These are phyloP conservation scores for Styphnolobium japonicum DNA, from an alignment of 306 rosid species.

Conservation along the genomic window DNA sequence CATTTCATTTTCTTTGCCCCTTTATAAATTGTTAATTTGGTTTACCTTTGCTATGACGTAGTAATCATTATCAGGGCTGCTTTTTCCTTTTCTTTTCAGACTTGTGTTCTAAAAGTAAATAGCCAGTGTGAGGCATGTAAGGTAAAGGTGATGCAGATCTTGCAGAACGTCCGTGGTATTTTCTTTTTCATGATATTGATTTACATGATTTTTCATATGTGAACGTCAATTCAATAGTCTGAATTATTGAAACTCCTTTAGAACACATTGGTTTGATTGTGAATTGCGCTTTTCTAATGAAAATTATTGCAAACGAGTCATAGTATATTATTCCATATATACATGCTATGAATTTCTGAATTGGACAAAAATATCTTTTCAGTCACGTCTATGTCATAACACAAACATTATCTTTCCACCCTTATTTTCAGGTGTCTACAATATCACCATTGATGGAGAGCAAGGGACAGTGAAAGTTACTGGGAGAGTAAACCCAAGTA, in stretches of 20 bases:
- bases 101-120: constrained; percentile 41
- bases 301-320: background rate
- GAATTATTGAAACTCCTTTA: background rate
- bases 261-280: background rate
- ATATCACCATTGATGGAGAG: constrained; percentile 35
- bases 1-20: background rate
- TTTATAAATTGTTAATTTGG: background rate
- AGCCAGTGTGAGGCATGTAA: constrained; percentile 41
- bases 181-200: background rate
- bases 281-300: background rate
- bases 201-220: background rate
- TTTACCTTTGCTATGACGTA: background rate
- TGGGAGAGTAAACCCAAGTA: constrained; percentile 41
- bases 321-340: background rate
- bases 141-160: constrained; percentile 30
- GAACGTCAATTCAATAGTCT: background rate
- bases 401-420: background rate
- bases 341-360: background rate
- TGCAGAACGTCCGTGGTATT: constrained; percentile 37
- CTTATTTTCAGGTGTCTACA: constrained; percentile 24
- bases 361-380: background rate
- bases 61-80: background rate
- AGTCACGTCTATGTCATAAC: background rate
- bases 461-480: constrained; percentile 33
- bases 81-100: constrained; percentile 28